phyloP scores from a whole-genome alignment of 2,329 filamentous ascomycete species.

The Hysterium pulicare region DNA sequence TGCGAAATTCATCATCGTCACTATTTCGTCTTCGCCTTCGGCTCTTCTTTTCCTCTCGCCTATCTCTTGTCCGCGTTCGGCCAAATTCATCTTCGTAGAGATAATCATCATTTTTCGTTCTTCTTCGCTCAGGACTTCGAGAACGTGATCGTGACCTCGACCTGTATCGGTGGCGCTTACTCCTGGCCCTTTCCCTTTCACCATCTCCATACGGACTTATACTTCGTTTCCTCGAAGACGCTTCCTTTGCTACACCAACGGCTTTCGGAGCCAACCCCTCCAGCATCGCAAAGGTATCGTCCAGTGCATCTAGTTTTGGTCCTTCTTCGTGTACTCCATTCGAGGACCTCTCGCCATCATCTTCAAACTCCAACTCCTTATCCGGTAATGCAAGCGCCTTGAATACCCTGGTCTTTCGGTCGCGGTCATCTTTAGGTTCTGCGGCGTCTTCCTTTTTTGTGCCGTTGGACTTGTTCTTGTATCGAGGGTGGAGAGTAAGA shows the following conservation, averaged over 20 bases:
- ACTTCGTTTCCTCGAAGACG: slow-evolving; percentile 55
- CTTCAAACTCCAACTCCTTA: slow-evolving; percentile 55
- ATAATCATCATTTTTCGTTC: slow-evolving; percentile 48
- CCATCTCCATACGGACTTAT: slow-evolving; percentile 53
- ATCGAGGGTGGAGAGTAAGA: slow-evolving; percentile 83
- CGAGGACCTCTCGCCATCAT: slow-evolving; percentile 45
- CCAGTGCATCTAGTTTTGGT: slow-evolving; percentile 64
- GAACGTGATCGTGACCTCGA: slow-evolving; percentile 53
- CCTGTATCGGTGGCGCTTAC: slow-evolving; percentile 42
- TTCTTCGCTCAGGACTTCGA: slow-evolving; percentile 24
- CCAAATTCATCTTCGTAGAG: slow-evolving; percentile 61
- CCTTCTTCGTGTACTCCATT: slow-evolving; percentile 31
- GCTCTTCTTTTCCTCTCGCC: slow-evolving; percentile 37
- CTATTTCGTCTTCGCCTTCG: slow-evolving; percentile 41
- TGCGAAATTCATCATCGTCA: slow-evolving; percentile 60
- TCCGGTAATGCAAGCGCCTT: slow-evolving; percentile 86
- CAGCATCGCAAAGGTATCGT: slow-evolving; percentile 89
- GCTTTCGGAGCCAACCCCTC: slow-evolving; percentile 75
- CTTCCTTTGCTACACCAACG: slow-evolving; percentile 42
- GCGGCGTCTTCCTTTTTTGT: slow-evolving; percentile 31
- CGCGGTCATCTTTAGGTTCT: slow-evolving; percentile 46
- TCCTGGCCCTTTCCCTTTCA: slow-evolving; percentile 41
- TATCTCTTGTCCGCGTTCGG: slow-evolving; percentile 39
- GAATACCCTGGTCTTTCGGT: slow-evolving; percentile 83
- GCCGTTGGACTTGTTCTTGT: slow-evolving; percentile 57